phyloP scores from a whole-genome alignment of 106 monocot species.

The Dendrobium catenatum region DNA sequence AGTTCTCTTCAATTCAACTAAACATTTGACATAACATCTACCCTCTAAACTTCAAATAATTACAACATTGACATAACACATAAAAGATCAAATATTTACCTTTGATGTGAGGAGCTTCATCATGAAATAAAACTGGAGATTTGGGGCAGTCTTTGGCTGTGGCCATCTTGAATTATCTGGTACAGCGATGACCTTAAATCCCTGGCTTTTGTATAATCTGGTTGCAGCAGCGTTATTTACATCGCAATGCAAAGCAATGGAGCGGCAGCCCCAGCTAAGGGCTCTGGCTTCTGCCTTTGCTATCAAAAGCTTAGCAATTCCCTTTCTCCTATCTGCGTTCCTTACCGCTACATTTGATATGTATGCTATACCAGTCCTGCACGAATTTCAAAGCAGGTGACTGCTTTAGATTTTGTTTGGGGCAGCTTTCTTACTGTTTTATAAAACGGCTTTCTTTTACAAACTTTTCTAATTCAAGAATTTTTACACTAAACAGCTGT shows the following conservation, averaged over 20 bases:
- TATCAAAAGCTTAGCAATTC: slow-evolving; percentile 62
- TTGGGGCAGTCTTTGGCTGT: slow-evolving; percentile 42
- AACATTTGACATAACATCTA: too few species aligned
- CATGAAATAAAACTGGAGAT: slow-evolving; percentile 61
- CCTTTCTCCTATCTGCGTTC: slow-evolving; percentile 51
- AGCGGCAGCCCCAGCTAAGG: slow-evolving; percentile 75
- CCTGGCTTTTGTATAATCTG: slow-evolving; percentile 55
- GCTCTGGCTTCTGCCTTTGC: slow-evolving; percentile 55
- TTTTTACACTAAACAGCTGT: too few species aligned
- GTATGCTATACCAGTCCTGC: slow-evolving; percentile 86
- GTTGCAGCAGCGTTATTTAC: slow-evolving; percentile 45
- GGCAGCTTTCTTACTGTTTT: too few species aligned
- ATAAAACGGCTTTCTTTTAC: neutral
- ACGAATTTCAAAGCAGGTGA: neutral
- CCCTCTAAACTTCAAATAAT: too few species aligned
- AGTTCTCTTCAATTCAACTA: too few species aligned
- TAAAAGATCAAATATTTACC: neutral
- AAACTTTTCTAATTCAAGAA: too few species aligned
- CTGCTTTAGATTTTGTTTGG: too few species aligned
- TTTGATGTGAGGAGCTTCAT: slow-evolving; percentile 45
- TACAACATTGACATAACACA: neutral
- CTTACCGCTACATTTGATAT: slow-evolving; percentile 91
- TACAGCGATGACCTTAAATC: slow-evolving; percentile 56
- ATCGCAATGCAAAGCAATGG: slow-evolving; percentile 84
- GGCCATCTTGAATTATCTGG: slow-evolving; percentile 77